These are phyloP conservation scores for Leucocoprinus sp. DNA, from an alignment of 768 basidiomycete genomes.

Conservation along the genomic window DNA sequence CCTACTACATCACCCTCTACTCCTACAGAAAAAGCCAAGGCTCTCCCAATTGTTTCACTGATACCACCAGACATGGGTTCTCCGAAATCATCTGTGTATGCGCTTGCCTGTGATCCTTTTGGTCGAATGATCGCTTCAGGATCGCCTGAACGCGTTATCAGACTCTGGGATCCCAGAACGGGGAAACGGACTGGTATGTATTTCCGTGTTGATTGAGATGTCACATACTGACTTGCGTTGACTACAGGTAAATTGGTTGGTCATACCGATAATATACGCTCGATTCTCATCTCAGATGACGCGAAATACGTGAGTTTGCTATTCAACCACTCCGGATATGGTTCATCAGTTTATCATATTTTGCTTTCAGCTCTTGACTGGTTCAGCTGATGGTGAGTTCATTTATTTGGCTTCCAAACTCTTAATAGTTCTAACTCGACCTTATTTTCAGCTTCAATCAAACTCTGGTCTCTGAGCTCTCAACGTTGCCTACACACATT, in stretches of 20 bases:
- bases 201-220: neutral
- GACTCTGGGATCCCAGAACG: conserved; percentile 89
- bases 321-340: too few relatives aligned
- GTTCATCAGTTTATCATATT: too few relatives aligned
- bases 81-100: conserved; percentile 69
- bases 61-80: conserved; percentile 57
- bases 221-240: neutral
- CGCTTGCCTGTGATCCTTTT: conserved; percentile 68
- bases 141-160: conserved; percentile 83
- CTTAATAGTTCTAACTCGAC: too few relatives aligned
- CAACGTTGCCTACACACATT: conserved; percentile 95
- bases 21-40: conserved; percentile 24
- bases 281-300: conserved; percentile 84
- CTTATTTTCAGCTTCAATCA: conserved; percentile 60
- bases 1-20: conserved; percentile 24
- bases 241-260: conserved; percentile 74
- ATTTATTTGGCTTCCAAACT: too few relatives aligned
- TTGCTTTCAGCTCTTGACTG: conserved; percentile 58
- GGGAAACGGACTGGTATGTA: conserved; percentile 55
- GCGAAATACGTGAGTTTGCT: conserved; percentile 68
- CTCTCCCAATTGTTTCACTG: conserved; percentile 46
- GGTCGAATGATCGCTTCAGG: conserved; percentile 83
- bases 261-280: conserved; percentile 94
- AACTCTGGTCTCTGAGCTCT: conserved; percentile 87
- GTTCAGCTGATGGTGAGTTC: conserved; percentile 62